Conservation (phyloP, 2,329 filamentous ascomycete genomes). For the Fusarium bulbicola region DNA sequence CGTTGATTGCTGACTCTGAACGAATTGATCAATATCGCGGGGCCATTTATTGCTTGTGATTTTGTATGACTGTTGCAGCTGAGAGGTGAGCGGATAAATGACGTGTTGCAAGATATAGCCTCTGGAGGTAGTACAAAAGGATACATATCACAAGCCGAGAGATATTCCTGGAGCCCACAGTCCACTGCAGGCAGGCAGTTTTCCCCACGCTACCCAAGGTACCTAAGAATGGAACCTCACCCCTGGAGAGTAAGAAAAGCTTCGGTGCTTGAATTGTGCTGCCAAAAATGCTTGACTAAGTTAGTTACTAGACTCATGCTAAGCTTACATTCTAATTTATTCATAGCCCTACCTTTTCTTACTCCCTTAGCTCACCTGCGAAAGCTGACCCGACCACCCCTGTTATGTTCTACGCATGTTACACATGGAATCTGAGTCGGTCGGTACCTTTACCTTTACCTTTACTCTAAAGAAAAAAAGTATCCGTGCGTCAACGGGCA, state of each 20-base stretch:
- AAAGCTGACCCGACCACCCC: conserved; percentile 8
- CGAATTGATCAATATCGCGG: conserved; percentile 5
- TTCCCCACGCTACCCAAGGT: conserved; percentile 28
- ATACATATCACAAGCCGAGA: conserved; percentile 20
- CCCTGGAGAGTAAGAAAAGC: background rate
- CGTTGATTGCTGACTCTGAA: conserved; percentile 10
- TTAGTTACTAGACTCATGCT: background rate
- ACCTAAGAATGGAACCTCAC: conserved; percentile 4
- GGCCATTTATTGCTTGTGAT: background rate
- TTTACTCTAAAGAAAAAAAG: conserved; percentile 5
- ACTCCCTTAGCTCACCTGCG: background rate
- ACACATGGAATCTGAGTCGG: conserved; percentile 41
- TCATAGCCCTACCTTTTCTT: background rate
- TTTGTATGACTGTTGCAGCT: background rate
- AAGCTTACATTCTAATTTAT: background rate
- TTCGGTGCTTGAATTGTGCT: background rate
- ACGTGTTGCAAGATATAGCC: conserved; percentile 7
- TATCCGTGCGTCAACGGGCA: conserved; percentile 27
- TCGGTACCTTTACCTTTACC: conserved; percentile 28
- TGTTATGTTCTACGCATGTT: conserved; percentile 26
- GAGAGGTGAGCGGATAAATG: conserved; percentile 1
- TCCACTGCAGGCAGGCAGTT: background rate
- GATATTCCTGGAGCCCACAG: conserved; percentile 25
- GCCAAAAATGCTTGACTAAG: background rate
- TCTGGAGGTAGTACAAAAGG: conserved; percentile 8